Conservation (phyloP, 805 yeast species). For the Myxozyma monticola region DNA sequence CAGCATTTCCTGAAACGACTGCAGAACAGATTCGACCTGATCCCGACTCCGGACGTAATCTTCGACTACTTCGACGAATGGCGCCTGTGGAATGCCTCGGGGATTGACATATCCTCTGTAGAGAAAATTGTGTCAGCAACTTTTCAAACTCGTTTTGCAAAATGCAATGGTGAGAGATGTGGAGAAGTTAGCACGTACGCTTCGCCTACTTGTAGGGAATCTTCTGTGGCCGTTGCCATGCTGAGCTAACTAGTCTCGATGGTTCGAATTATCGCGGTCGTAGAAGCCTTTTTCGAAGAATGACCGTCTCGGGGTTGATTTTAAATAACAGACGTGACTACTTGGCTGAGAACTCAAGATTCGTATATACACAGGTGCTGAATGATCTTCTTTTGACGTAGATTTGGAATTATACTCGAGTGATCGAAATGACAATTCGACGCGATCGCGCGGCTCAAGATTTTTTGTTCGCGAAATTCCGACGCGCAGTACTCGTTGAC, state of each 20-base stretch:
- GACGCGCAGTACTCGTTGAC: too few species aligned
- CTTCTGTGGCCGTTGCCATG: neutral
- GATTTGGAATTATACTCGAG: too few species aligned
- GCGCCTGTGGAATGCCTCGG: slow-evolving; percentile 96
- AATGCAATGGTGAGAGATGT: neutral
- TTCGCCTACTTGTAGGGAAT: slow-evolving; percentile 4
- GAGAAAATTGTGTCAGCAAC: too few species aligned
- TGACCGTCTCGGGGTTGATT: too few species aligned
- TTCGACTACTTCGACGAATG: slow-evolving; percentile 82
- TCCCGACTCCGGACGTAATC: slow-evolving; percentile 65
- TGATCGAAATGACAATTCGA: too few species aligned
- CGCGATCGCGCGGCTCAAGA: too few species aligned
- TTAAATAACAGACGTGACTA: too few species aligned
- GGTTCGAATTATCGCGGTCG: neutral
- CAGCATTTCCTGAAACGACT: slow-evolving; percentile 78
- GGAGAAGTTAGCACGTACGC: neutral
- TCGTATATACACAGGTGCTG: too few species aligned
- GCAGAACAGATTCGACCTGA: slow-evolving; percentile 69
- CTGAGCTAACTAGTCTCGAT: neutral
- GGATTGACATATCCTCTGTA: slow-evolving; percentile 54
- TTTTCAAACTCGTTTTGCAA: too few species aligned
- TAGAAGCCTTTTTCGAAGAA: neutral
- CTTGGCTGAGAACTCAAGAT: too few species aligned
- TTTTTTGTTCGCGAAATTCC: too few species aligned
- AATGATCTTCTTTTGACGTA: too few species aligned